phyloP scores from a whole-genome alignment of 352 stramenopile species.

The Globisporangium uncinulatum region DNA sequence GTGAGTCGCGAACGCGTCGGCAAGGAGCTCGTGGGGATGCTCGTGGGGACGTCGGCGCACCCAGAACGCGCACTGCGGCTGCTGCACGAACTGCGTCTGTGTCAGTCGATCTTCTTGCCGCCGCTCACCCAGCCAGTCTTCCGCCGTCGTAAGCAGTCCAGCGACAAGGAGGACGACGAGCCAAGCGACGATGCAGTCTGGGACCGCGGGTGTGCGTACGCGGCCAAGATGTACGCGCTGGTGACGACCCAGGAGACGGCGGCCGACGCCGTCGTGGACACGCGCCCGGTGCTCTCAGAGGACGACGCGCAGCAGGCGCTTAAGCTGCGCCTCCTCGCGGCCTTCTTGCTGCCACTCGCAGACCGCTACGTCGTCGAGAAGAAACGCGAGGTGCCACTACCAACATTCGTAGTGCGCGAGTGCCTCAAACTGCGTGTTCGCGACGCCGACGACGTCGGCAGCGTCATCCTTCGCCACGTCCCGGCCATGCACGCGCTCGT shows the following conservation, averaged over 20 bases:
- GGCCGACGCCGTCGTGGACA: slow-evolving; percentile 19
- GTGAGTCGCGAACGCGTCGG: slow-evolving; percentile 76
- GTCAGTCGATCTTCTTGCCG: slow-evolving; percentile 49
- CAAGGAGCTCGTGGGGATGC: slow-evolving; percentile 66
- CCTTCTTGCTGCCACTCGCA: slow-evolving; percentile 49
- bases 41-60: slow-evolving; percentile 57
- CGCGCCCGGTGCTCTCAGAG: slow-evolving; percentile 17
- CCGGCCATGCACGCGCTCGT: slow-evolving; percentile 22
- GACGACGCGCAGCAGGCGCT: slow-evolving; percentile 36
- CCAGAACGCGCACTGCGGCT: slow-evolving; percentile 48
- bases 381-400: slow-evolving; percentile 35
- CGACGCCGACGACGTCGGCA: slow-evolving; percentile 62
- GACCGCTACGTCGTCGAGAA: slow-evolving; percentile 50
- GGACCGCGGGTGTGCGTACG: slow-evolving; percentile 35
- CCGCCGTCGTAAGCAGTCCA: slow-evolving; percentile 1
- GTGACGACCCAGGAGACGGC: slow-evolving; percentile 1
- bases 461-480: slow-evolving; percentile 38
- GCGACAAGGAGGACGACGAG: not conserved
- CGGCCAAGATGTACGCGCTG: slow-evolving; percentile 34
- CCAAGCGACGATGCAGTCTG: slow-evolving; percentile 21
- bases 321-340: slow-evolving; percentile 48
- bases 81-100: slow-evolving; percentile 51
- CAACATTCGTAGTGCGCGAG: slow-evolving; percentile 51
- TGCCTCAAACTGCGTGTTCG: slow-evolving; percentile 58
- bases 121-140: slow-evolving; percentile 27